phyloP scores from a whole-genome alignment of 495 filamentous ascomycete genomes.

The Platismatia glauca region DNA sequence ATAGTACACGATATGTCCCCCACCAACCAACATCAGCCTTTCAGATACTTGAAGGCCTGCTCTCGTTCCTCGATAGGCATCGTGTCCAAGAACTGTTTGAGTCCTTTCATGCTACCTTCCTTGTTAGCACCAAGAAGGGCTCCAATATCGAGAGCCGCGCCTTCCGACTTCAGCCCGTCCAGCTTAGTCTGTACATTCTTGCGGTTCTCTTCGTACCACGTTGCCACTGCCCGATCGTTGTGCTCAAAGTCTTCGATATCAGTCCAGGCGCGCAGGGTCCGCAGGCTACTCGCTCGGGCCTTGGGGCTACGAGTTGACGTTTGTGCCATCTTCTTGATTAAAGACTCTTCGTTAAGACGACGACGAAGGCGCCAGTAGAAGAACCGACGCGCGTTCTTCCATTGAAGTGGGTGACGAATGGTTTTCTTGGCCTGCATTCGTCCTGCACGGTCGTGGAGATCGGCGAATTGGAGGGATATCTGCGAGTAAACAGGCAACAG shows the following conservation, averaged over 20 bases:
- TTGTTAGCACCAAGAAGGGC: constrained; percentile 63
- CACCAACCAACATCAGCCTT: constrained; percentile 8
- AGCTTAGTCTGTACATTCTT: constrained; percentile 70
- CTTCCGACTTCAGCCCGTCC: constrained; percentile 67
- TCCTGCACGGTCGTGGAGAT: constrained; percentile 93
- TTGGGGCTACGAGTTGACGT: constrained; percentile 28
- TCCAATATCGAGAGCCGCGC: constrained; percentile 69
- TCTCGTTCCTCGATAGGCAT: constrained; percentile 84
- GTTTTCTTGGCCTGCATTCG: constrained; percentile 96
- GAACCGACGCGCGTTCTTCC: constrained; percentile 89
- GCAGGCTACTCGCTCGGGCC: constrained; percentile 52
- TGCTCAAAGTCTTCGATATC: constrained; percentile 60
- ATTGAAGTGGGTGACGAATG: constrained; percentile 74
- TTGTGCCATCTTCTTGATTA: constrained; percentile 71
- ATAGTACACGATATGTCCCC: not conserved
- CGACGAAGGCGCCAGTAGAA: constrained; percentile 99
- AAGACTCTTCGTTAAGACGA: constrained; percentile 90
- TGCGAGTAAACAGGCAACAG: constrained; percentile 89
- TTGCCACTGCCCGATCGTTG: constrained; percentile 74
- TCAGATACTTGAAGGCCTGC: constrained; percentile 67
- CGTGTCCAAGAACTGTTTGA: constrained; percentile 74
- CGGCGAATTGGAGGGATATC: constrained; percentile 88
- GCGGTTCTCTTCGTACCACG: constrained; percentile 95
- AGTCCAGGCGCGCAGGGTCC: constrained; percentile 68
- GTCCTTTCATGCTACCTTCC: constrained; percentile 74